Evolutionary conservation across 192 early-diverging fungal species (phyloP).

Genomic region (Rhizophagus sp.): DNA sequence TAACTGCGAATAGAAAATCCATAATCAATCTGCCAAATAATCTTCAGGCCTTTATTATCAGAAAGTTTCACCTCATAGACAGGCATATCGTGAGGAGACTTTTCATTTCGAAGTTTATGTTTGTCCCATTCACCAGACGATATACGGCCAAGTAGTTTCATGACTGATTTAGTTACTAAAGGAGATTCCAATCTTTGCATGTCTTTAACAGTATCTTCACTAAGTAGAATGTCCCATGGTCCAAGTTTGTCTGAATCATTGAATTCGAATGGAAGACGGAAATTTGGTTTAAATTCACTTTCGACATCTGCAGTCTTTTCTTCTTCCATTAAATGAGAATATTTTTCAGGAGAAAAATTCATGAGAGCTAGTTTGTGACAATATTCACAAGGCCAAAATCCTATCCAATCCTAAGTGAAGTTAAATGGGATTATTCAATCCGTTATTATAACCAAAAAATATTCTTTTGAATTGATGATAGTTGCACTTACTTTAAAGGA

Average conservation of each 20-base stretch:
- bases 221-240: constrained; percentile 9
- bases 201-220: neutral
- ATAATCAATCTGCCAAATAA: constrained; percentile 15
- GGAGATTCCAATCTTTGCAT: neutral
- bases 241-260: constrained; percentile 5
- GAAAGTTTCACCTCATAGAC: constrained; percentile 1
- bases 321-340: neutral
- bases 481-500: constrained; percentile 1
- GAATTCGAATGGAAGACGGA: constrained; percentile 25
- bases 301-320: neutral
- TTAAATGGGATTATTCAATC: neutral
- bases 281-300: neutral
- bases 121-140: constrained; percentile 14
- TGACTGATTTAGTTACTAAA: neutral
- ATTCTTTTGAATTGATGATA: no score
- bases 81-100: neutral
- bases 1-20: neutral
- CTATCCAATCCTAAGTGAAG: neutral
- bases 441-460: neutral
- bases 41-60: neutral
- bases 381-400: neutral
- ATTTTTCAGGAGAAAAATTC: neutral
- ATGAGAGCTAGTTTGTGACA: constrained; percentile 1
- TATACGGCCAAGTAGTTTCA: constrained; percentile 14
- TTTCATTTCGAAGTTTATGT: neutral